These are phyloP conservation scores for Penicillium alfredii DNA, from an alignment of 495 filamentous ascomycete genomes.

Conservation along the genomic window DNA sequence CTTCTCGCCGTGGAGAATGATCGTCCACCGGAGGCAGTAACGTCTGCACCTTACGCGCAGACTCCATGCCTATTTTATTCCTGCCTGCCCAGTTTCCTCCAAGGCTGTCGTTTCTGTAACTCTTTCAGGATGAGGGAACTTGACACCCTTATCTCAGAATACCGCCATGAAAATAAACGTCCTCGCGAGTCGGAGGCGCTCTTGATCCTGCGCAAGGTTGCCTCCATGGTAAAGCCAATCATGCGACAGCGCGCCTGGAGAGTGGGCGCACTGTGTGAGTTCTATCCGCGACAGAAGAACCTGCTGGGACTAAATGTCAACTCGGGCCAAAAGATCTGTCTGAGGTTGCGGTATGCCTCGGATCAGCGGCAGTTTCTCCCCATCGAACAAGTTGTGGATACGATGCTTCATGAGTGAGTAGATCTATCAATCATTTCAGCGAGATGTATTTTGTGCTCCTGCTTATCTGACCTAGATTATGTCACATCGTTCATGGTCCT, in stretches of 20 bases:
- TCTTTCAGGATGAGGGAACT: slow-evolving; percentile 59
- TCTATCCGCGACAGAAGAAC: slow-evolving; percentile 69
- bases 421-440: slow-evolving; percentile 4
- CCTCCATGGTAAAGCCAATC: slow-evolving; percentile 89
- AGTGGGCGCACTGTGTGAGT: slow-evolving; percentile 76
- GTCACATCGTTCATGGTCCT: slow-evolving; percentile 78
- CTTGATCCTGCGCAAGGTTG: slow-evolving; percentile 71
- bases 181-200: slow-evolving; percentile 76
- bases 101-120: too few species aligned
- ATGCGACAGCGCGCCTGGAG: slow-evolving; percentile 83
- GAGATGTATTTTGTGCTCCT: not conserved
- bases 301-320: slow-evolving; percentile 81
- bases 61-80: too few species aligned
- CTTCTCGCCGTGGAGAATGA: too few species aligned
- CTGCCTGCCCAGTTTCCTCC: too few species aligned
- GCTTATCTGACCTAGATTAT: slow-evolving; percentile 44
- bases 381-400: slow-evolving; percentile 74
- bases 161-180: slow-evolving; percentile 69
- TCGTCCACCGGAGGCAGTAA: too few species aligned
- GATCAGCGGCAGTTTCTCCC: slow-evolving; percentile 76
- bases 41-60: too few species aligned
- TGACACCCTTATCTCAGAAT: slow-evolving; percentile 67
- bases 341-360: slow-evolving; percentile 72
- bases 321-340: slow-evolving; percentile 67
- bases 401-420: slow-evolving; percentile 84